phyloP scores from a whole-genome alignment of 257 asterid species.

The Anisodus tanguticus region DNA sequence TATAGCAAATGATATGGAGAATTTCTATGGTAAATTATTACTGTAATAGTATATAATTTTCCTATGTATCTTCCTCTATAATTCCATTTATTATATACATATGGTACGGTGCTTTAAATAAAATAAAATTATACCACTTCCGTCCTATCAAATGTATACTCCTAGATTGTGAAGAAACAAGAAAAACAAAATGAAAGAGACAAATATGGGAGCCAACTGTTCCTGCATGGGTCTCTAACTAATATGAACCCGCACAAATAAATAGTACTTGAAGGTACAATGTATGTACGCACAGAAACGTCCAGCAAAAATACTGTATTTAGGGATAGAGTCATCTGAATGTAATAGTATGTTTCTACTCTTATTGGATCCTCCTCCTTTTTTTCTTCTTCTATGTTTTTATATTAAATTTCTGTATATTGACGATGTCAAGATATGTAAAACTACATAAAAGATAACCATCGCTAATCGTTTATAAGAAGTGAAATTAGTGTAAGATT shows the following conservation, averaged over 20 bases:
- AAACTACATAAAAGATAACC: not conserved
- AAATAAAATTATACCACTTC: no score
- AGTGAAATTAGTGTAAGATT: no score
- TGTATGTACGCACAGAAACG: slow-evolving; percentile 50
- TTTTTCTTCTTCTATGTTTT: not conserved
- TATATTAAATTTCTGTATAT: not conserved
- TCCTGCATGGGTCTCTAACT: slow-evolving; percentile 25
- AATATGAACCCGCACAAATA: slow-evolving; percentile 29
- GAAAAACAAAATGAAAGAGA: slow-evolving; percentile 3
- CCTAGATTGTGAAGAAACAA: slow-evolving; percentile 13
- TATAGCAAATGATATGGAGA: not conserved
- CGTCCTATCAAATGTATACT: not conserved
- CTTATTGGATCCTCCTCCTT: not conserved
- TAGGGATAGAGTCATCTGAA: not conserved
- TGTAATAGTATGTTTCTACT: not conserved
- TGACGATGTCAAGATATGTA: no score
- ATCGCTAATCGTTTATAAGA: no score
- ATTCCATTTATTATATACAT: no score
- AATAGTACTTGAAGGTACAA: slow-evolving; percentile 82
- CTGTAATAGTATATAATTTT: no score
- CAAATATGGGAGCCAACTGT: slow-evolving; percentile 26
- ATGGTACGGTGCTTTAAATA: not conserved
- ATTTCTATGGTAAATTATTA: not conserved
- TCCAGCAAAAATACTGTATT: not conserved
- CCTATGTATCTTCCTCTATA: no score